Evolutionary conservation across 768 basidiomycete genomes (phyloP).

Genomic region (Suillus subluteus): DNA sequence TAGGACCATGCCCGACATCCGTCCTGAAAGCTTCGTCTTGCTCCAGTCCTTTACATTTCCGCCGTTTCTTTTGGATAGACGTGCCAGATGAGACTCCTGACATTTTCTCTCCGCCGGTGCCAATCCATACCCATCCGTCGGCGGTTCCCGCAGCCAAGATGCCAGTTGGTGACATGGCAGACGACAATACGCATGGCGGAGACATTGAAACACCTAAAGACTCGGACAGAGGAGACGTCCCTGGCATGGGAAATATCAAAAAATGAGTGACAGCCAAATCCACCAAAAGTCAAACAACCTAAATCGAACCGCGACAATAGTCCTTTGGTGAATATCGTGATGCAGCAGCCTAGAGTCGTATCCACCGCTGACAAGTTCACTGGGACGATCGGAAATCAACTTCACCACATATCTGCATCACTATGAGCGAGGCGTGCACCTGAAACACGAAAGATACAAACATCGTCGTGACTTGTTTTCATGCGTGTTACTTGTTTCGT

Average conservation of each 20-base stretch:
- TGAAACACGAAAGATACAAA: conserved; percentile 30
- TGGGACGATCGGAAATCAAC: conserved; percentile 72
- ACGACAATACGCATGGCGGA: conserved; percentile 74
- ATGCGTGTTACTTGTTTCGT: conserved; percentile 53
- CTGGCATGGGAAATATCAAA: conserved; percentile 14
- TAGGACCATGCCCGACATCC: conserved; percentile 45
- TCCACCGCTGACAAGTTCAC: conserved; percentile 77
- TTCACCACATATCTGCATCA: conserved; percentile 70
- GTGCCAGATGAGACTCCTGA: conserved; percentile 9
- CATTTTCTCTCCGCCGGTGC: conserved; percentile 65
- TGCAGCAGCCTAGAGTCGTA: conserved; percentile 74
- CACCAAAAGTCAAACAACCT: conserved; percentile 36
- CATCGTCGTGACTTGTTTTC: conserved; percentile 66
- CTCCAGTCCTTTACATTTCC: conserved; percentile 76
- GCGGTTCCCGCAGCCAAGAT: conserved; percentile 73
- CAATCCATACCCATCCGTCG: conserved; percentile 73
- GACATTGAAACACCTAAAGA: conserved; percentile 60
- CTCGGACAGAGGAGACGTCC: conserved; percentile 40
- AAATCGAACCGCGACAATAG: conserved; percentile 61
- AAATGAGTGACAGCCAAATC: neutral
- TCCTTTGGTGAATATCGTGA: conserved; percentile 62
- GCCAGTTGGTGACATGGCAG: conserved; percentile 60
- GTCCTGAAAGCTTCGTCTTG: conserved; percentile 45
- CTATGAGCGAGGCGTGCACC: conserved; percentile 12
- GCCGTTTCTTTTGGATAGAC: conserved; percentile 51